A percentile compares a stretch with the other conserved stretches of the same genome.
Evolutionary conservation across 2,329 filamentous ascomycete genomes (phyloP).

Genomic region (Phaeosphaeria sp.): DNA sequence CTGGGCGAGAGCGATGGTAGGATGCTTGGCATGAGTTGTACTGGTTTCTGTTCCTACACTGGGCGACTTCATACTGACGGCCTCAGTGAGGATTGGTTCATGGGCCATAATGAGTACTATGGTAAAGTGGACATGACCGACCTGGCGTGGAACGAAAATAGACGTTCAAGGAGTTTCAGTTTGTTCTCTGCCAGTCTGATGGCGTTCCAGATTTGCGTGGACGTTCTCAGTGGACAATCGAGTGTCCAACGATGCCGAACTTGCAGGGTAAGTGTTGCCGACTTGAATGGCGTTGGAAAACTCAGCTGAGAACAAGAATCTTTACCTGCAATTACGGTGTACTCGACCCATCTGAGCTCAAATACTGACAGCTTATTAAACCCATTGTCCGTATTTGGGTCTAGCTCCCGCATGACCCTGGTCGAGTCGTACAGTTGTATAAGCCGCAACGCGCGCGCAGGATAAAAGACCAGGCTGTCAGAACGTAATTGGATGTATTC

Average conservation of each 20-base stretch:
- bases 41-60: no score
- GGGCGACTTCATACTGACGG: not conserved
- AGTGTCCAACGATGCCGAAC: not conserved
- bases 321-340: slow-evolving; percentile 3
- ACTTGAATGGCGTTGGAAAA: not conserved
- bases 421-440: slow-evolving; percentile 11
- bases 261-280: not conserved
- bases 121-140: not conserved
- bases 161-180: not conserved
- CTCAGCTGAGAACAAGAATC: slow-evolving; percentile 3
- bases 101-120: not conserved
- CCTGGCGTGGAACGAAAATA: not conserved
- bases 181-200: not conserved
- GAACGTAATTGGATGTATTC: slow-evolving; percentile 13
- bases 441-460: slow-evolving; percentile 18
- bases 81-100: not conserved
- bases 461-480: slow-evolving; percentile 3
- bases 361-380: slow-evolving; percentile 11
- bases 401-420: slow-evolving; percentile 13
- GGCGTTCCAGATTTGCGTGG: not conserved
- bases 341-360: slow-evolving; percentile 4
- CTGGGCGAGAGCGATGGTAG: not conserved
- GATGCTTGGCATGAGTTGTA: not conserved
- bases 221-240: not conserved
- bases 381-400: slow-evolving; percentile 23